Evolutionary conservation across 768 basidiomycete genomes (phyloP).

Genomic region (Pisolithus marmoratus): DNA sequence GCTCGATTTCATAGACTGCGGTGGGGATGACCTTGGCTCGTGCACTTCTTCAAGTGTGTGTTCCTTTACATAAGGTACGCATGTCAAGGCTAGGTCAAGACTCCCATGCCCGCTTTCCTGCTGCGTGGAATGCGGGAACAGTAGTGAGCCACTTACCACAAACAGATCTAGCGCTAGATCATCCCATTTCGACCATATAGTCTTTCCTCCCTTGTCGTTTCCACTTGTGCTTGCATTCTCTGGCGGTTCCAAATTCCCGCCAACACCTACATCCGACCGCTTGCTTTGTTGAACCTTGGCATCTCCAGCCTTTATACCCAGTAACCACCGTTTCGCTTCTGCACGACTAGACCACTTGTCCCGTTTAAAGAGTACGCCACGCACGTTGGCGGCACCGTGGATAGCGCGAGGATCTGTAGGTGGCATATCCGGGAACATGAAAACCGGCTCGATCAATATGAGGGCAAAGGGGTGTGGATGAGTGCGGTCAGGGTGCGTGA

Average conservation of each 20-base stretch:
- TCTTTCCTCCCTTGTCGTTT: constrained; percentile 4
- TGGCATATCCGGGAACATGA: constrained; percentile 27
- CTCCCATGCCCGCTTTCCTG: neutral
- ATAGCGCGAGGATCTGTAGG: constrained; percentile 21
- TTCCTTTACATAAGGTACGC: constrained; percentile 10
- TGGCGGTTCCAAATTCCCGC: no score
- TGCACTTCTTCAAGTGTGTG: constrained; percentile 19
- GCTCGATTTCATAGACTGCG: neutral
- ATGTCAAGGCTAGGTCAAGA: neutral
- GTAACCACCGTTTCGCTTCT: constrained; percentile 15
- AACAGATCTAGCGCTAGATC: constrained; percentile 17
- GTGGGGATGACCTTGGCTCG: neutral
- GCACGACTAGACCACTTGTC: constrained; percentile 21
- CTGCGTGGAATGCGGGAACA: constrained; percentile 1
- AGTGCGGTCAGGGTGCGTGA: constrained; percentile 10
- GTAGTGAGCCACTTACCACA: constrained; percentile 8
- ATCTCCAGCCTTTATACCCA: neutral
- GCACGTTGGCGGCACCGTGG: constrained; percentile 28
- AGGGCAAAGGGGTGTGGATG: constrained; percentile 11
- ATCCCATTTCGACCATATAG: constrained; percentile 22
- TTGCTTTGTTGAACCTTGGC: no score
- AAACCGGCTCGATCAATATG: constrained; percentile 25
- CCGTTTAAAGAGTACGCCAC: constrained; percentile 20
- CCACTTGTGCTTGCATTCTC: neutral
- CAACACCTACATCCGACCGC: no score